phyloP scores from a whole-genome alignment of 306 rosid species.

The Vigna reflexopilosa region DNA sequence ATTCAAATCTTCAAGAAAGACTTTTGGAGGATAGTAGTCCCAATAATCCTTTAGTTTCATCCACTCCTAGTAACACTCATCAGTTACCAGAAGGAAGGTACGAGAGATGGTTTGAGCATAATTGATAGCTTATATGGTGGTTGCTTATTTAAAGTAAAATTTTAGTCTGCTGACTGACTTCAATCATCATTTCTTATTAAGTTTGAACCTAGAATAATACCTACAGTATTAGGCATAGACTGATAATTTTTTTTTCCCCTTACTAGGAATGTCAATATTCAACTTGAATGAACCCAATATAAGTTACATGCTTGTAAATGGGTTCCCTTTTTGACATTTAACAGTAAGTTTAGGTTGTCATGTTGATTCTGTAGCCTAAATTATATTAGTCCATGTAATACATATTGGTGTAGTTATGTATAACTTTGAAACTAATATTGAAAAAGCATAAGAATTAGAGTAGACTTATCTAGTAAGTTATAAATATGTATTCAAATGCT shows the following conservation, averaged over 20 bases:
- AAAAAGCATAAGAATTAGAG: neutral
- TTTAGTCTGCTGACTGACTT: conserved; percentile 19
- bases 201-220: conserved; percentile 26
- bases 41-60: conserved; percentile 50
- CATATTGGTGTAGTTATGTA: conserved; percentile 6
- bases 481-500: neutral
- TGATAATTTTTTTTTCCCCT: conserved; percentile 8
- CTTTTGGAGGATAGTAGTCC: conserved; percentile 70
- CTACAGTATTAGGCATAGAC: conserved; percentile 24
- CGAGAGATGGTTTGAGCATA: conserved; percentile 40
- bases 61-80: conserved; percentile 54
- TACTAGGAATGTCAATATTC: conserved; percentile 21
- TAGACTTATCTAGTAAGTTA: neutral
- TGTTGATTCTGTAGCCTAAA: conserved; percentile 15
- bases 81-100: conserved; percentile 78
- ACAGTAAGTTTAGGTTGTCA: neutral
- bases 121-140: conserved; percentile 27
- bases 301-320: conserved; percentile 22
- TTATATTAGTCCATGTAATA: conserved; percentile 27
- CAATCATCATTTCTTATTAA: conserved; percentile 21
- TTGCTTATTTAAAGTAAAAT: conserved; percentile 31
- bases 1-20: conserved; percentile 86
- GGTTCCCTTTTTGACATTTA: conserved; percentile 28
- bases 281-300: conserved; percentile 16
- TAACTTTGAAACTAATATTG: conserved; percentile 18